Percentiles rank a stretch among this genome's conserved stretches.
Conservation (phyloP, 169 alveolate species). For the Cryptosporidium ryanae region DNA sequence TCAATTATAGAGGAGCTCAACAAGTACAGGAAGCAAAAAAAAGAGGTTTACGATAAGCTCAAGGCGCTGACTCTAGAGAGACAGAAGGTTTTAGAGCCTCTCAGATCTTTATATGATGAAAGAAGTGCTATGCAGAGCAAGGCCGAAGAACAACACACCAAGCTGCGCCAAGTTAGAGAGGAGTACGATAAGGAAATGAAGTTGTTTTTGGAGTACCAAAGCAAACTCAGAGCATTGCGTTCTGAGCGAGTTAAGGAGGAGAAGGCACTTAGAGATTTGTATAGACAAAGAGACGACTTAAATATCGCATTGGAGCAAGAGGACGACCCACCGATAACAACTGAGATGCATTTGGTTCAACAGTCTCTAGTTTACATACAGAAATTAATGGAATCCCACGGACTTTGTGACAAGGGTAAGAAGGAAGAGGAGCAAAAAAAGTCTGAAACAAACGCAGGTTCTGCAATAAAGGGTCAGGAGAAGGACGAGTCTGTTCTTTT, state of each 20-base stretch:
- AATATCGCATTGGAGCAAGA: conserved; percentile 63
- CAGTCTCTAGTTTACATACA: conserved; percentile 55
- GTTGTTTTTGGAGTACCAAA: conserved; percentile 55
- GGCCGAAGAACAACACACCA: conserved; percentile 55
- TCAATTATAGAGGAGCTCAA: conserved; percentile 67
- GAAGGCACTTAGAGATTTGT: conserved; percentile 48
- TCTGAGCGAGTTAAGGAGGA: conserved; percentile 65
- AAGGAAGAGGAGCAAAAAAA: not conserved
- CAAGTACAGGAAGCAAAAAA: conserved; percentile 54
- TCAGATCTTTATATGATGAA: conserved; percentile 67
- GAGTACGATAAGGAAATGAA: conserved; percentile 65
- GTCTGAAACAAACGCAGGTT: not conserved
- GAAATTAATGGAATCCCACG: conserved; percentile 55
- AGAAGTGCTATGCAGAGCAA: conserved; percentile 71
- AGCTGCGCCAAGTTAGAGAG: conserved; percentile 58
- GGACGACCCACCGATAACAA: conserved; percentile 63
- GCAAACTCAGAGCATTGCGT: conserved; percentile 35
- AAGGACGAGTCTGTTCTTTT: conserved; percentile 66
- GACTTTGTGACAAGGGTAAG: conserved; percentile 15
- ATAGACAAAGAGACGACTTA: conserved; percentile 66
- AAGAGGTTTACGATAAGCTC: conserved; percentile 63
- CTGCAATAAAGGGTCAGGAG: conserved; percentile 38
- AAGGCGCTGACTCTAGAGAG: conserved; percentile 49
- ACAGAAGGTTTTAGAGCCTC: conserved; percentile 74
- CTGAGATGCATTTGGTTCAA: conserved; percentile 69